Percentiles rank a stretch among this genome's conserved stretches.
These are phyloP conservation scores for Mycena polygramma DNA, from an alignment of 768 basidiomycete species.

Conservation along the genomic window DNA sequence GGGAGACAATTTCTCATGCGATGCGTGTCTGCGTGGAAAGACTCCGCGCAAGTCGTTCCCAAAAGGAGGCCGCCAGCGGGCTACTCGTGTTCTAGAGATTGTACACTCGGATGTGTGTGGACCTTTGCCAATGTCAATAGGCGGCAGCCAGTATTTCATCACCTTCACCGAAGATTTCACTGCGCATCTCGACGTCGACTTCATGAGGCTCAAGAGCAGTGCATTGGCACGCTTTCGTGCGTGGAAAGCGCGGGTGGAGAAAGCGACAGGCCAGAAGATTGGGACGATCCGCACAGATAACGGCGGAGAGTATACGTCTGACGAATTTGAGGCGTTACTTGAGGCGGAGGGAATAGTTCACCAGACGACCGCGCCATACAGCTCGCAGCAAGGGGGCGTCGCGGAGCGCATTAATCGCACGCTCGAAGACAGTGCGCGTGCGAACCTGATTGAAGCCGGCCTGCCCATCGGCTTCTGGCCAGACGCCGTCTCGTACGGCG, in stretches of 20 bases:
- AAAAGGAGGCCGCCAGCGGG: slow-evolving; percentile 5
- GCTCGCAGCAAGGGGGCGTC: slow-evolving; percentile 48
- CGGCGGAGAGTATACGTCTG: slow-evolving; percentile 42
- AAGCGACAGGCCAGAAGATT: slow-evolving; percentile 33
- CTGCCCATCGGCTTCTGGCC: slow-evolving; percentile 7
- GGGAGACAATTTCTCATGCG: slow-evolving; percentile 11
- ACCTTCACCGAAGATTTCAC: slow-evolving; percentile 6
- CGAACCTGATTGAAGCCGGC: neutral
- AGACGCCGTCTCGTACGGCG: neutral
- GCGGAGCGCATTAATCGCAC: slow-evolving; percentile 47
- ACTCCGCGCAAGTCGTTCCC: slow-evolving; percentile 16
- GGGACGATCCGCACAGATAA: slow-evolving; percentile 40
- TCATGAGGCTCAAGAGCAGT: slow-evolving; percentile 28
- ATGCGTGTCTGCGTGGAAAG: slow-evolving; percentile 12
- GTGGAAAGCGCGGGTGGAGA: slow-evolving; percentile 33
- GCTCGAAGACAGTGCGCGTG: slow-evolving; percentile 29
- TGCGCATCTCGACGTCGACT: slow-evolving; percentile 2
- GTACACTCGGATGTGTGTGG: slow-evolving; percentile 15
- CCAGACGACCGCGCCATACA: slow-evolving; percentile 45
- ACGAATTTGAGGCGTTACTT: slow-evolving; percentile 35
- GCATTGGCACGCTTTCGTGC: slow-evolving; percentile 26
- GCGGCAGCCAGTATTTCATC: slow-evolving; percentile 18
- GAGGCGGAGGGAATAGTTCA: slow-evolving; percentile 40
- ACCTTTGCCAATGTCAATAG: slow-evolving; percentile 10
- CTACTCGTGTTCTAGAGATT: slow-evolving; percentile 14